Evolutionary conservation across 352 stramenopile genomes (phyloP).

Genomic region (Phytopythium litorale): DNA sequence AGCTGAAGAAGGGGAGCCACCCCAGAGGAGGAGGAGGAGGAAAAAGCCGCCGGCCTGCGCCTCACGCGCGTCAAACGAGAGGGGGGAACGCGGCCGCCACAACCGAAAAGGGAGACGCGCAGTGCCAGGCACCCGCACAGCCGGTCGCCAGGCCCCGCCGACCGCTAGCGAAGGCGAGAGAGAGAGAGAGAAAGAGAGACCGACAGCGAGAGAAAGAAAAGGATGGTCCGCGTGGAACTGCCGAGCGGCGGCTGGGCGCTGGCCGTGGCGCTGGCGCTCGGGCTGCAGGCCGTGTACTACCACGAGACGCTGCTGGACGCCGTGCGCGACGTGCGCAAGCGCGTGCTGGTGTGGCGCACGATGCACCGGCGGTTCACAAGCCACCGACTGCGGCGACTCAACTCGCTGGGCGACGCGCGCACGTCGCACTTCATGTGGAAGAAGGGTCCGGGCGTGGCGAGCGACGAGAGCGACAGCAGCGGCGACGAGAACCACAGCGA

Average conservation of each 20-base stretch:
- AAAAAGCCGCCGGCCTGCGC: background rate
- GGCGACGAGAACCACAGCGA: constrained; percentile 26
- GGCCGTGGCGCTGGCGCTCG: constrained; percentile 25
- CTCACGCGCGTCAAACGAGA: constrained; percentile 3
- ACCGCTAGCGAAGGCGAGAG: background rate
- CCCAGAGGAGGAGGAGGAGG: background rate
- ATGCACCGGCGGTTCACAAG: constrained; percentile 78
- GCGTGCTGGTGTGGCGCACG: constrained; percentile 59
- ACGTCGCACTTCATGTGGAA: constrained; percentile 81
- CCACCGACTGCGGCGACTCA: constrained; percentile 66
- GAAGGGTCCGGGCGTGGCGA: constrained; percentile 7
- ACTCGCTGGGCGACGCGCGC: constrained; percentile 52
- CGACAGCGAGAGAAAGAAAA: background rate
- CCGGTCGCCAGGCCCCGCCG: background rate
- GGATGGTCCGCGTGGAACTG: constrained; percentile 22
- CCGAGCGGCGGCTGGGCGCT: constrained; percentile 25
- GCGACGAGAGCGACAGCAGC: constrained; percentile 29
- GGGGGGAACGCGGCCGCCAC: background rate
- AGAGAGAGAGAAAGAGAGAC: background rate
- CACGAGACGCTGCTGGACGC: constrained; percentile 41
- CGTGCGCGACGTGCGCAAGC: constrained; percentile 41
- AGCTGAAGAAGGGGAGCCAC: background rate
- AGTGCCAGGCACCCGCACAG: background rate
- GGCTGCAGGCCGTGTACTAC: constrained; percentile 47
- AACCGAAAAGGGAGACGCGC: background rate